Percentiles rank a stretch among this genome's conserved stretches.
Evolutionary conservation across 1,284 basidiomycete species (phyloP).

Genomic region (Cutaneotrichosporon mucoides): DNA sequence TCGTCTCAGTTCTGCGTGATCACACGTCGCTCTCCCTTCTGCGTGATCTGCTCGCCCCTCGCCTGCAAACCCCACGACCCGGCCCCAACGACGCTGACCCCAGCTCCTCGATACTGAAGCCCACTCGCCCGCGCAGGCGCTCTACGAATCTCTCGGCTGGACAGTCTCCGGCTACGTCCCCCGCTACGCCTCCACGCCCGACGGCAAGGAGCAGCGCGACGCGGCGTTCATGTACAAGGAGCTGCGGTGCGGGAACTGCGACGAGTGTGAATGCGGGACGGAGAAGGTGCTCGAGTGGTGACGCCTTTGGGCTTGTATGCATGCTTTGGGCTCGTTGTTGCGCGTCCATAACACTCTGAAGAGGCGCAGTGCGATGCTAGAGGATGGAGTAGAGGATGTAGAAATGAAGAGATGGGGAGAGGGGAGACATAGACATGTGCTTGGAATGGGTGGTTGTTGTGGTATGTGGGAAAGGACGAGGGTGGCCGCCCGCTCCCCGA

Average conservation of each 20-base stretch:
- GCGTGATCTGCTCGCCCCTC: not conserved
- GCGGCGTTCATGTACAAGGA: constrained; percentile 1
- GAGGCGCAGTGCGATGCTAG: no score
- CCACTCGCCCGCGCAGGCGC: not conserved
- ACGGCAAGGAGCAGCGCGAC: not conserved
- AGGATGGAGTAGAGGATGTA: not conserved
- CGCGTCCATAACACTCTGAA: not conserved
- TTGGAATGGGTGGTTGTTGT: not conserved
- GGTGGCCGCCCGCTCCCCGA: no score
- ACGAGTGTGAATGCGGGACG: not conserved
- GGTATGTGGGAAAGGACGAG: not conserved
- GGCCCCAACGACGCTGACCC: not conserved
- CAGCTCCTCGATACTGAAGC: not conserved
- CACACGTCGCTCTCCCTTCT: not conserved
- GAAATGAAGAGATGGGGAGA: not conserved
- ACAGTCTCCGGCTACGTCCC: not conserved
- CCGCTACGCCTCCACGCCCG: not conserved
- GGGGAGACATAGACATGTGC: not conserved
- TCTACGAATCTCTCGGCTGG: not conserved
- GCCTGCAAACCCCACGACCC: no score
- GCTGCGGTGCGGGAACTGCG: not conserved
- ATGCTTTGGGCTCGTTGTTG: not conserved
- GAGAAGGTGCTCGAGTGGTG: not conserved
- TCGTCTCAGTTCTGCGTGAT: no score
- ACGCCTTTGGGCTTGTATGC: not conserved